Base-by-base conservation (phyloP, 495 filamentous ascomycete species). In the Parachaetomium inaequale region DNA sequence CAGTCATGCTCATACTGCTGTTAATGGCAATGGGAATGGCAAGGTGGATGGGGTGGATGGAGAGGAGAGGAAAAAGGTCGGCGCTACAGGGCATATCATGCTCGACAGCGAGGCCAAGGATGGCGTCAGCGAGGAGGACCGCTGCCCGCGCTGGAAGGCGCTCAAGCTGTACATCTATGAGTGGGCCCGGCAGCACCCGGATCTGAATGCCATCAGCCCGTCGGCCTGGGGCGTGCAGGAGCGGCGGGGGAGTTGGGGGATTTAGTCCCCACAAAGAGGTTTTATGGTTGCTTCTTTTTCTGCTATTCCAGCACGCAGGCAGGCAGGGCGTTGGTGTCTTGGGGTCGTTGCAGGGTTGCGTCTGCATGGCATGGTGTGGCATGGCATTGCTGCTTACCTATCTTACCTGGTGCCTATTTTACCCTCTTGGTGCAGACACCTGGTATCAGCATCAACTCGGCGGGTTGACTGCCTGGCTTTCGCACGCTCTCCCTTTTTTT, bases 231-330 rank as follows among this genome's bases (percentile, higher is more conserved):
- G 91, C 10, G 82, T 89, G 26, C 77, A 82, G 50, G 90, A 87
- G 57, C 76, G 91, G 59, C 83, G 84, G 70, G 91, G 91, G 51
- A 93, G 90, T 69, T 96, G 91, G 91, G 90, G 87, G n/a, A 77
- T 89, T 63, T 94, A 65, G 31, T 15, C 42, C 19, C 4, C 42
- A 11, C 6, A 11, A 34, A 34, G 11, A 34, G 32, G 32, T 34
- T 6, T 11, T 34, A n/a, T n/a, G n/a, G n/a, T n/a, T n/a, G n/a
- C n/a, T n/a, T n/a, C n/a, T 34, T 34, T 34, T 34, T 34, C 32
- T 34, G 11, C 32, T 34, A 6, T 11, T 34, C 32, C 6, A 34
- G 32, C 11, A 34, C 11, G 32, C 32, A 23, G n/a, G 19, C 11
- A 17, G 26, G 12, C 40, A 14, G 46, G 46, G 23, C 19, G 46